Evolutionary conservation across 2,329 filamentous ascomycete species (phyloP).

Genomic region (Xylaria sp.): DNA sequence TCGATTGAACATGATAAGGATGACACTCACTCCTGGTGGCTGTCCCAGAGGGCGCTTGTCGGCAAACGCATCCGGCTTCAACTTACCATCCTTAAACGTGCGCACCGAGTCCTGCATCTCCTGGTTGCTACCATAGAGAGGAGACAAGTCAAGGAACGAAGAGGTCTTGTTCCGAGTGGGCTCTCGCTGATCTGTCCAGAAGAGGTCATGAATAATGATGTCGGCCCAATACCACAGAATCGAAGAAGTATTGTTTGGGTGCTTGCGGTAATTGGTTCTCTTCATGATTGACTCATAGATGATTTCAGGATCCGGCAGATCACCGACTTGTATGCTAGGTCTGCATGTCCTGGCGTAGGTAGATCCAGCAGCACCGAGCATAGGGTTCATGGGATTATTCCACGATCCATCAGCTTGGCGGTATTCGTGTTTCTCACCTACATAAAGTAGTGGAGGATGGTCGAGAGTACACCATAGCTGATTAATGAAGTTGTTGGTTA

Average conservation of each 20-base stretch:
- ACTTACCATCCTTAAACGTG: conserved; percentile 75
- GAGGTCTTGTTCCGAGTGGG: conserved; percentile 68
- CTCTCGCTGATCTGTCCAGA: conserved; percentile 74
- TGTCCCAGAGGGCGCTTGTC: conserved; percentile 77
- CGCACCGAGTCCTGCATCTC: conserved; percentile 73
- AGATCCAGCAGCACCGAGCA: conserved; percentile 74
- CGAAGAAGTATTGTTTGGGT: conserved; percentile 78
- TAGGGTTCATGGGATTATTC: conserved; percentile 75
- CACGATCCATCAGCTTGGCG: conserved; percentile 76
- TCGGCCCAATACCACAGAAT: conserved; percentile 79
- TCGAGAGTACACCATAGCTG: conserved; percentile 78
- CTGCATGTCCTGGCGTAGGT: conserved; percentile 74
- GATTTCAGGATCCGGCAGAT: conserved; percentile 72
- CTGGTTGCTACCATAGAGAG: conserved; percentile 76
- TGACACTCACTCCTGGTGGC: conserved; percentile 76
- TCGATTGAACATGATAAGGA: conserved; percentile 81
- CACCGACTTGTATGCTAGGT: conserved; percentile 69
- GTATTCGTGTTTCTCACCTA: conserved; percentile 72
- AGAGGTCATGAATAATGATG: conserved; percentile 79
- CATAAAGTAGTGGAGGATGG: conserved; percentile 75
- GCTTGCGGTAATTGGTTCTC: conserved; percentile 62
- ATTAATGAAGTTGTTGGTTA: conserved; percentile 75
- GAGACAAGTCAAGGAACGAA: conserved; percentile 77
- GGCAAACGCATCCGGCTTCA: conserved; percentile 79
- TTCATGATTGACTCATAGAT: conserved; percentile 73